A percentile compares a stretch with the other conserved stretches of the same genome.
Evolutionary conservation across 106 monocot genomes (phyloP).

Genomic region (Apostasia shenzhenica): DNA sequence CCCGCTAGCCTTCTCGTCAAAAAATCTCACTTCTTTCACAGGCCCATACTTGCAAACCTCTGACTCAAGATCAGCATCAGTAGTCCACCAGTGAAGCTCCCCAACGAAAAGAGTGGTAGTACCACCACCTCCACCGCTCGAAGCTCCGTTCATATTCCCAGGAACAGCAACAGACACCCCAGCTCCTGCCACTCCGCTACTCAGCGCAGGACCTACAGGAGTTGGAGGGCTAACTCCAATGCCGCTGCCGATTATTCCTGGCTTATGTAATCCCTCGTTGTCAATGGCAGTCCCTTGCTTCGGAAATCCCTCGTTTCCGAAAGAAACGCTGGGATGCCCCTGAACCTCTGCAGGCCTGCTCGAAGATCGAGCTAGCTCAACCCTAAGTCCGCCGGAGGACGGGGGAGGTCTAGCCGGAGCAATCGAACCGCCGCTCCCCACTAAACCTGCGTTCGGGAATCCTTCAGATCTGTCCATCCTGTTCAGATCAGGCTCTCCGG

Average conservation of each 20-base stretch:
- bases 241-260: background rate
- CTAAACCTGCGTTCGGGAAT: background rate
- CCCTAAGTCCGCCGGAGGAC: conserved; percentile 4
- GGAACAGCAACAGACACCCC: background rate
- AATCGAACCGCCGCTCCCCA: conserved; percentile 4
- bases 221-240: background rate
- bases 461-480: conserved; percentile 2
- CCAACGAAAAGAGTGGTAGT: conserved; percentile 48
- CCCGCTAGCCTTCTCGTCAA: conserved; percentile 70
- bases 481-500: conserved; percentile 2
- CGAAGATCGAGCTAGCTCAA: conserved; percentile 1
- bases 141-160: background rate
- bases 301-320: conserved; percentile 16
- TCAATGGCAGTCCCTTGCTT: conserved; percentile 1
- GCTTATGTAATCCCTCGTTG: background rate
- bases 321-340: conserved; percentile 14
- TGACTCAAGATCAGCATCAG: conserved; percentile 57
- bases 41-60: conserved; percentile 42
- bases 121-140: conserved; percentile 17
- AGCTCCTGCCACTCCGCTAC: background rate
- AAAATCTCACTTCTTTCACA: conserved; percentile 69
- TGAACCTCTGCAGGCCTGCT: conserved; percentile 5
- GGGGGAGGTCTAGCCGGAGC: conserved; percentile 4
- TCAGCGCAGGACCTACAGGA: background rate
- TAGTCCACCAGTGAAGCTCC: conserved; percentile 78